These are phyloP conservation scores for Chondrus crispus DNA, from an alignment of 23 red algal species.

Conservation along the genomic window DNA sequence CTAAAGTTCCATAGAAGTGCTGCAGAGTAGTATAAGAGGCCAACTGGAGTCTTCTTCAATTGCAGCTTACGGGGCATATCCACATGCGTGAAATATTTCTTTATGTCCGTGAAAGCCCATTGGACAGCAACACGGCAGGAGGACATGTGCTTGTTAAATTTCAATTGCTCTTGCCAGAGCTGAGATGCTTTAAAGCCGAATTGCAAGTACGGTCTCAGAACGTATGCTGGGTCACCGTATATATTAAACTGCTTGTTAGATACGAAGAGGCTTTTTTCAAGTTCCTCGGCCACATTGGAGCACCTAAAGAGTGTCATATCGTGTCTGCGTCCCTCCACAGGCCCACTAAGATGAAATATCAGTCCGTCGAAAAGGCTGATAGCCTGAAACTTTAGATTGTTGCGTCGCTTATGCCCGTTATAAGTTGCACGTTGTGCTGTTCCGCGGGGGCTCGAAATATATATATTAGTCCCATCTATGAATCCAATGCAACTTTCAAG, in stretches of 20 bases:
- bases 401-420: slow-evolving; percentile 6
- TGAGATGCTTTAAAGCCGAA: neutral
- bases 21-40: neutral
- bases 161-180: neutral
- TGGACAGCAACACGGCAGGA: neutral
- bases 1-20: slow-evolving; percentile 21
- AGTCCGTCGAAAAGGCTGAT: neutral
- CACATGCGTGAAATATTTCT: neutral
- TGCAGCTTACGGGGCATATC: neutral
- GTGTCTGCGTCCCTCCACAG: slow-evolving; percentile 13
- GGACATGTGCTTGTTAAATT: slow-evolving; percentile 1
- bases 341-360: slow-evolving; percentile 12
- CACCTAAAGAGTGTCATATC: slow-evolving; percentile 1
- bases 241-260: slow-evolving; percentile 9
- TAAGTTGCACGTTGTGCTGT: neutral
- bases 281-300: neutral
- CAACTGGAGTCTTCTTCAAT: neutral
- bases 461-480: slow-evolving; percentile 20
- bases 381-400: slow-evolving; percentile 28
- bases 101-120: slow-evolving; percentile 33
- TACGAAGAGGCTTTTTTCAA: neutral
- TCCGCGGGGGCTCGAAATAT: neutral
- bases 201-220: neutral
- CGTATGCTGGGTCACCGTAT: slow-evolving; percentile 3
- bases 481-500: slow-evolving; percentile 31